Evolutionary conservation across 768 basidiomycete species (phyloP).

Genomic region (Calocybe indica): DNA sequence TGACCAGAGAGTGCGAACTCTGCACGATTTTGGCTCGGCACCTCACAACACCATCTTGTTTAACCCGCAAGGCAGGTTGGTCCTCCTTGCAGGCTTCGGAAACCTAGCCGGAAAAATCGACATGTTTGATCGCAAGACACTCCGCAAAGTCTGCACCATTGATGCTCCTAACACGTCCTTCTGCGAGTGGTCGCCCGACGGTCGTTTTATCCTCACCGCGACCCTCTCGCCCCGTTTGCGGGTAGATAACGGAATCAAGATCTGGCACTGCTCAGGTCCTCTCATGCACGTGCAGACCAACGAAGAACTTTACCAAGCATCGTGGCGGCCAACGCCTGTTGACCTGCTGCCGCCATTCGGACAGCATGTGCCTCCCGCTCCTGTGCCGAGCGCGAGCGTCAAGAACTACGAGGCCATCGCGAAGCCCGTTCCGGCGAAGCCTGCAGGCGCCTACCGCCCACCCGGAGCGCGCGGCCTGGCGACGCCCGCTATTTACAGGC

Average conservation of each 20-base stretch:
- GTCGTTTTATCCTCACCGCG: slow-evolving; percentile 88
- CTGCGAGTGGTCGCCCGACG: slow-evolving; percentile 95
- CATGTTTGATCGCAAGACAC: slow-evolving; percentile 81
- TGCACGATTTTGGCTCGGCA: slow-evolving; percentile 87
- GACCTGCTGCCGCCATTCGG: slow-evolving; percentile 68
- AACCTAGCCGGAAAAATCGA: slow-evolving; percentile 95
- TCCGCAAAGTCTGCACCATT: slow-evolving; percentile 72
- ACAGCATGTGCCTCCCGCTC: slow-evolving; percentile 58
- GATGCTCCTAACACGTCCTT: slow-evolving; percentile 91
- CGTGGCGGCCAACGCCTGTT: slow-evolving; percentile 73
- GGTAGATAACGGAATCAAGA: slow-evolving; percentile 95
- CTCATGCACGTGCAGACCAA: slow-evolving; percentile 78
- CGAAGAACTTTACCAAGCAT: slow-evolving; percentile 87
- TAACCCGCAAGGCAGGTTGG: slow-evolving; percentile 87
- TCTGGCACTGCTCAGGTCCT: slow-evolving; percentile 89
- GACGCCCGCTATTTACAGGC: slow-evolving; percentile 84
- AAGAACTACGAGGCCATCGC: slow-evolving; percentile 37
- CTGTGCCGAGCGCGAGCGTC: slow-evolving; percentile 57
- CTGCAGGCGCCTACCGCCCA: slow-evolving; percentile 87
- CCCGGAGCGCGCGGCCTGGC: slow-evolving; percentile 88
- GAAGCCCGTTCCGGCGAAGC: slow-evolving; percentile 54
- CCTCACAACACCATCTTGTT: slow-evolving; percentile 92
- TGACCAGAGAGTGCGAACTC: slow-evolving; percentile 79
- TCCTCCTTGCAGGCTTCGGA: slow-evolving; percentile 92
- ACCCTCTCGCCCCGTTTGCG: slow-evolving; percentile 93